phyloP scores from a whole-genome alignment of 202 grass and related monocot genomes.

The Setaria viridis region DNA sequence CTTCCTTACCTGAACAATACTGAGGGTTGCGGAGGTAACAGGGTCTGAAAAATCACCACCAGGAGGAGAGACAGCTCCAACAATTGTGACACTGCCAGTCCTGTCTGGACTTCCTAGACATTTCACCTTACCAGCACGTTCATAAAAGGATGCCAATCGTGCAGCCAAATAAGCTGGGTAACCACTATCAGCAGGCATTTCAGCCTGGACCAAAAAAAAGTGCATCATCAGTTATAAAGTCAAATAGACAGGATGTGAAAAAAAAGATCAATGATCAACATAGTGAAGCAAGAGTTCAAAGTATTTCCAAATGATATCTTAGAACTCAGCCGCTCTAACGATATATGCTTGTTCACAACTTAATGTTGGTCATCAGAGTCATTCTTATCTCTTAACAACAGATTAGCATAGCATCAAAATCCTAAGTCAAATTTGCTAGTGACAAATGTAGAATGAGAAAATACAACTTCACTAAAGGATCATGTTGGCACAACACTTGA shows the following conservation, averaged over 20 bases:
- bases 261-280: background rate
- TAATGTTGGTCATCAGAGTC: background rate
- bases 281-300: background rate
- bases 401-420: background rate
- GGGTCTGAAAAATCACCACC: conserved; percentile 91
- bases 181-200: conserved; percentile 99
- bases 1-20: conserved; percentile 73
- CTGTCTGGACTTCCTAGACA: conserved; percentile 73
- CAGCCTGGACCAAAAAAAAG: conserved; percentile 68
- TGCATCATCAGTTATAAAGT: conserved; percentile 13
- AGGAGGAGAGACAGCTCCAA: conserved; percentile 83
- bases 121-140: conserved; percentile 94
- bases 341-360: background rate
- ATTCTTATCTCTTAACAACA: background rate
- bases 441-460: background rate
- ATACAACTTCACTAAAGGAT: conserved; percentile 12
- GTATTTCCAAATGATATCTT: conserved; percentile 3
- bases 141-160: conserved; percentile 95
- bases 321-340: background rate
- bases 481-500: background rate
- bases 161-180: conserved; percentile 98
- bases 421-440: background rate
- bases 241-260: conserved; percentile 8
- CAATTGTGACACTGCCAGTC: conserved; percentile 86
- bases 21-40: conserved; percentile 79